phyloP scores from a whole-genome alignment of 345 rosid genomes.

The Capsella bursapastoris region DNA sequence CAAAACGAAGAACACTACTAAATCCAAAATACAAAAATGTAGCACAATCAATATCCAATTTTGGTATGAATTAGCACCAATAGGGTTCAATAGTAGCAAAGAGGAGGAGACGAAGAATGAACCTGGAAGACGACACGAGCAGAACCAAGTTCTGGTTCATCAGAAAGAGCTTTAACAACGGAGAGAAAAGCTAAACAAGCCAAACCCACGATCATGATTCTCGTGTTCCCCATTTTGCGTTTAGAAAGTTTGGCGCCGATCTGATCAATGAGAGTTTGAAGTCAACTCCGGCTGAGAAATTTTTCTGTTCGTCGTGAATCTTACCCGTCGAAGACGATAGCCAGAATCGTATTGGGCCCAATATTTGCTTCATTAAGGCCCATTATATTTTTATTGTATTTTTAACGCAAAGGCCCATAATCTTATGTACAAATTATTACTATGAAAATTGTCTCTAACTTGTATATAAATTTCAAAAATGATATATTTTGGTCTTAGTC shows the following conservation, averaged over 20 bases:
- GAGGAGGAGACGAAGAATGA: slow-evolving; percentile 8
- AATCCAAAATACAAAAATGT: background rate
- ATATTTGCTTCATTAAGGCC: background rate
- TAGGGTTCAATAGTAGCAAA: background rate
- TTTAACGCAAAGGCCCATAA: background rate
- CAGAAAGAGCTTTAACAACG: slow-evolving; percentile 44
- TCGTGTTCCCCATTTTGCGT: slow-evolving; percentile 18
- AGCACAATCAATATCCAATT: background rate
- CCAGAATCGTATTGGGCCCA: slow-evolving; percentile 28
- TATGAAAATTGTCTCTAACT: no score
- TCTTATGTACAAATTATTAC: background rate
- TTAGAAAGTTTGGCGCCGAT: slow-evolving; percentile 39
- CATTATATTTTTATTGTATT: background rate
- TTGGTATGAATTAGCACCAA: background rate
- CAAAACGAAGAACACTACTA: background rate
- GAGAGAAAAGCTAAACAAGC: slow-evolving; percentile 38
- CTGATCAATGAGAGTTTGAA: slow-evolving; percentile 36
- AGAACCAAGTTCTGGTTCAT: slow-evolving; percentile 78
- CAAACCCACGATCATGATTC: slow-evolving; percentile 44
- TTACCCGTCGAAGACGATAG: slow-evolving; percentile 30
- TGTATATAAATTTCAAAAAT: no score
- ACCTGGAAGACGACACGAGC: slow-evolving; percentile 97
- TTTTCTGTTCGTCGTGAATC: slow-evolving; percentile 18
- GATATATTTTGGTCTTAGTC: no score
- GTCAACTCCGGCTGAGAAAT: slow-evolving; percentile 27